These are phyloP conservation scores for Cladorrhinum samala DNA, from an alignment of 495 filamentous ascomycete genomes.

Conservation along the genomic window DNA sequence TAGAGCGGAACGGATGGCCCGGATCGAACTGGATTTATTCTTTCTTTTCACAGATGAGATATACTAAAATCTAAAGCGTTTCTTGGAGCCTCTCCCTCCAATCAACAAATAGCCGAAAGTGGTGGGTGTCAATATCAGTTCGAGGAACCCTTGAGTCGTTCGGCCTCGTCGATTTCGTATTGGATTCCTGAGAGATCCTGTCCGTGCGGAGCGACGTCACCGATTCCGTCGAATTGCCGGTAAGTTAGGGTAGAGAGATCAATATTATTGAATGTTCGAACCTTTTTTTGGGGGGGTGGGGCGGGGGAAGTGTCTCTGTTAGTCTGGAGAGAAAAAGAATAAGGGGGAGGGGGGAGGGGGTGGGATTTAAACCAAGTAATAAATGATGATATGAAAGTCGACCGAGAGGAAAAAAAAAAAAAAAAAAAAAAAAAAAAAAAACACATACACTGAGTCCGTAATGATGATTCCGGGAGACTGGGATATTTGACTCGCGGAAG, in stretches of 20 bases:
- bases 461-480: slow-evolving; percentile 4
- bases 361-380: too few relatives aligned
- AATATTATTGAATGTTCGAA: slow-evolving; percentile 23
- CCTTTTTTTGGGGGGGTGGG: slow-evolving; percentile 17
- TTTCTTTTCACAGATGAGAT: too few relatives aligned
- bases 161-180: slow-evolving; percentile 21
- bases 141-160: too few relatives aligned
- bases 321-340: background rate
- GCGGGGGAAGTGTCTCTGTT: too few relatives aligned
- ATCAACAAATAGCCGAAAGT: too few relatives aligned
- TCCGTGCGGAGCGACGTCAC: slow-evolving; percentile 12
- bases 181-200: slow-evolving; percentile 22
- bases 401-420: too few relatives aligned
- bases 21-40: too few relatives aligned
- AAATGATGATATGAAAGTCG: too few relatives aligned
- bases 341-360: background rate
- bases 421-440: background rate
- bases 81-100: too few relatives aligned
- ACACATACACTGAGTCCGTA: slow-evolving; percentile 27
- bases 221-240: slow-evolving; percentile 19
- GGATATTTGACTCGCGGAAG: slow-evolving; percentile 9
- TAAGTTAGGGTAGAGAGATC: slow-evolving; percentile 19
- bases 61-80: too few relatives aligned
- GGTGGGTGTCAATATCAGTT: too few relatives aligned
- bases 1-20: too few relatives aligned